These are phyloP conservation scores for Cercospora citrullina DNA, from an alignment of 2,329 filamentous ascomycete species.

Conservation along the genomic window DNA sequence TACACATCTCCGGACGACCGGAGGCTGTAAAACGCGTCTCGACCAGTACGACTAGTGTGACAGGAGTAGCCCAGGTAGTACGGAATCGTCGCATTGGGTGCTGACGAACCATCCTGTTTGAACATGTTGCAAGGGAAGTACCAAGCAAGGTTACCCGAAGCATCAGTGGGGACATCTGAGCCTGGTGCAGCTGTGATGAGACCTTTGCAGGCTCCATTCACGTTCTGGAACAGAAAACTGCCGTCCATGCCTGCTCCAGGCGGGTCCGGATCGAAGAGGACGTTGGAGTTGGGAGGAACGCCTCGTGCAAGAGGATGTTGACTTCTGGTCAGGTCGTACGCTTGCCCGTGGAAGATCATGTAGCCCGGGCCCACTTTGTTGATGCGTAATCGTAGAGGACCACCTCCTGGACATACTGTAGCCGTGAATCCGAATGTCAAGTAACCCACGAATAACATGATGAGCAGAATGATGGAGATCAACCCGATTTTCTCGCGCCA, in stretches of 20 bases:
- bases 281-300: slow-evolving; percentile 72
- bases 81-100: slow-evolving; percentile 70
- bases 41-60: slow-evolving; percentile 71
- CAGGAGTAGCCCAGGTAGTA: slow-evolving; percentile 86
- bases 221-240: slow-evolving; percentile 97
- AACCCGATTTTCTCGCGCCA: slow-evolving; percentile 99
- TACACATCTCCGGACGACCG: slow-evolving; percentile 79
- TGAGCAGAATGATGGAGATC: slow-evolving; percentile 85
- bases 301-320: slow-evolving; percentile 78
- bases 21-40: slow-evolving; percentile 75
- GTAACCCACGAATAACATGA: slow-evolving; percentile 89
- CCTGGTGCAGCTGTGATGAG: slow-evolving; percentile 70
- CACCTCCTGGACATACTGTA: slow-evolving; percentile 75
- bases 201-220: slow-evolving; percentile 94
- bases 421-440: slow-evolving; percentile 95
- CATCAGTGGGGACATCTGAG: slow-evolving; percentile 79
- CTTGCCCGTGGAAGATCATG: slow-evolving; percentile 94
- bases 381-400: slow-evolving; percentile 67
- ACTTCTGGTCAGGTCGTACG: slow-evolving; percentile 78
- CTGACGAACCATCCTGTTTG: slow-evolving; percentile 86
- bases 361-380: slow-evolving; percentile 80
- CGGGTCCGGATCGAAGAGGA: slow-evolving; percentile 80
- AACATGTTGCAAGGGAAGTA: slow-evolving; percentile 93
- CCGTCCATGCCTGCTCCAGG: slow-evolving; percentile 87
- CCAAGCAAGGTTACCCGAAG: slow-evolving; percentile 77